Evolutionary conservation across 306 rosid genomes (phyloP), one percentile per base, ranked within the genome.

Genomic region (Fagus sylvatica): DNA sequence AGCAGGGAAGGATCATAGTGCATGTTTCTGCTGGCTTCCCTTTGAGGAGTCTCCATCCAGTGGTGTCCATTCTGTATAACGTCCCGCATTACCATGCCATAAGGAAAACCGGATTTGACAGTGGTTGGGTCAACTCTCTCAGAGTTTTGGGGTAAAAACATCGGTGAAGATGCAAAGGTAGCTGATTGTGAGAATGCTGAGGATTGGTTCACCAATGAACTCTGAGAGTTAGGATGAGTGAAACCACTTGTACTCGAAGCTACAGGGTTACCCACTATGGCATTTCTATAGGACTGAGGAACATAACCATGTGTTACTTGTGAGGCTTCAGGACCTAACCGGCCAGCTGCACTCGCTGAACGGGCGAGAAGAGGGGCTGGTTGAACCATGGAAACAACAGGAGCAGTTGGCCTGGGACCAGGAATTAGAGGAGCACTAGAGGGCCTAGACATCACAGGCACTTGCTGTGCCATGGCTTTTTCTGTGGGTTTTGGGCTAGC

Each of bases 201-300:
- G 10, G 88, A 88, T 82, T 88, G 84, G 80, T 79, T 84, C 67
- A 71, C 82, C 48, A 80, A 89, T 0, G 93, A 87, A 76, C 87
- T 82, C 36, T 90, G 81, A 65, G 97, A 62, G 78, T 64, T 91
- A n/a, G 90, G 78, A 74, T 83, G 90, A 59, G 88, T 51, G 40
- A 81, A 80, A 84, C 83, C 89, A 61, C 91, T 85, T 53, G 89
- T 84, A 76, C 86, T 78, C 16, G 91, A 72, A 17, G 85, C 72
- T 49, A 82, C 89, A 72, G 85, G 88, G 86, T 90, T 96, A 73
- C 97, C 98, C 72, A 93, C 80, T 40, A 93, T 96, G 75, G 93
- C 99, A 85, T 96, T 93, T 82, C 97, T 87, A 78, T 96, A 96
- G 42, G 99, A 96, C 82, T 89, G 99, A 46, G 93, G 96, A 81